Conservation (phyloP, 306 rosid genomes). For the Morella rubra region DNA sequence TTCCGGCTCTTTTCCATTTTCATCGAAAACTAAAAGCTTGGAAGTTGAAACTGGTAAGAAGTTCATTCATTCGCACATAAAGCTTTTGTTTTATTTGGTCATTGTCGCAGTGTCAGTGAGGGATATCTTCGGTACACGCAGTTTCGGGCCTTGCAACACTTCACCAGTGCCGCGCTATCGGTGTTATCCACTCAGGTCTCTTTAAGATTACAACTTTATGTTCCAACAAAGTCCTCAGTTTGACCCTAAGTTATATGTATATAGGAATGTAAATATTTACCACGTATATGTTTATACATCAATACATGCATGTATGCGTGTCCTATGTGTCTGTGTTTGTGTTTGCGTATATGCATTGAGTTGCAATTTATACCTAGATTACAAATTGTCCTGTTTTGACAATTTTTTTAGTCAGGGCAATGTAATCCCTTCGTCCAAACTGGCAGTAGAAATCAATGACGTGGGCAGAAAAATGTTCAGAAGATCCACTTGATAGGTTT, state of each 20-base stretch:
- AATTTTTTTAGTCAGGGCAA: neutral
- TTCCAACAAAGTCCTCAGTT: neutral
- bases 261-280: neutral
- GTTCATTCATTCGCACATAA: neutral
- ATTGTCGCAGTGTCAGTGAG: constrained; percentile 67
- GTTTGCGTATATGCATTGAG: neutral
- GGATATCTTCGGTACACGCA: constrained; percentile 93
- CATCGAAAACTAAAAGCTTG: neutral
- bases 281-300: no score
- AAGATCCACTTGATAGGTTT: no score
- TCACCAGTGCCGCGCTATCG: constrained; percentile 77
- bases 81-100: constrained; percentile 12
- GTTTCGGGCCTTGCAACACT: constrained; percentile 88
- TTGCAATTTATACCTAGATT: neutral
- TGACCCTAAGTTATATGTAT: neutral
- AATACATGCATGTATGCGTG: no score
- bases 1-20: neutral
- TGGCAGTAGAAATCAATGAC: no score
- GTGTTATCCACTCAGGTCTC: constrained; percentile 93
- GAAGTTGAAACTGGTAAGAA: neutral
- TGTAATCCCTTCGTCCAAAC: no score
- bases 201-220: constrained; percentile 23
- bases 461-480: no score
- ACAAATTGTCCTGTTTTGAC: neutral
- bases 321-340: no score